Evolutionary conservation across 2,329 filamentous ascomycete species (phyloP).

Genomic region (Venturia effusa): DNA sequence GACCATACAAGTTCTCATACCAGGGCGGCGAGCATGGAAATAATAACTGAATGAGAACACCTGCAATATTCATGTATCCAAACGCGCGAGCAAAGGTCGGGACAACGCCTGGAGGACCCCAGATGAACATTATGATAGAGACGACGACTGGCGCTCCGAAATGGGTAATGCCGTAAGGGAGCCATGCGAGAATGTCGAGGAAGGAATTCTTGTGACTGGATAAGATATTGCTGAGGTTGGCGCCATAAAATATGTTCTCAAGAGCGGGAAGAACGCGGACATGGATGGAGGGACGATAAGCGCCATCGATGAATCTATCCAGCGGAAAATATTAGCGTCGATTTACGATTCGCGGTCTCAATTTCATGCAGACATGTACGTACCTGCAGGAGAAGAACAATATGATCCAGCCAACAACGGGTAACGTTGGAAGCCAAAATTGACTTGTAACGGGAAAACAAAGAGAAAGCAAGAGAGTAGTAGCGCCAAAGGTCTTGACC

Average conservation of each 20-base stretch:
- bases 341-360: background rate
- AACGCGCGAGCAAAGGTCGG: constrained; percentile 80
- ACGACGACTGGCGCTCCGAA: constrained; percentile 77
- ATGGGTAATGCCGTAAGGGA: constrained; percentile 86
- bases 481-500: constrained; percentile 62
- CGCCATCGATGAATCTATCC: constrained; percentile 71
- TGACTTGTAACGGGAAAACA: constrained; percentile 78
- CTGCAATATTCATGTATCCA: constrained; percentile 83
- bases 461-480: constrained; percentile 57
- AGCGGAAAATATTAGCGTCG: constrained; percentile 16
- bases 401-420: constrained; percentile 76
- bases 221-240: constrained; percentile 90
- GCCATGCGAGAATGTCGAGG: constrained; percentile 81
- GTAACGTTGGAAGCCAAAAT: constrained; percentile 79
- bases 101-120: constrained; percentile 73
- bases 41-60: constrained; percentile 76
- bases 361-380: constrained; percentile 29
- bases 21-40: constrained; percentile 94
- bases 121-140: constrained; percentile 73
- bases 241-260: constrained; percentile 93
- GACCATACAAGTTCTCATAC: constrained; percentile 89
- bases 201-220: constrained; percentile 77
- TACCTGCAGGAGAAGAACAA: constrained; percentile 92
- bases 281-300: constrained; percentile 88
- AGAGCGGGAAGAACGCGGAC: constrained; percentile 87